A percentile compares a stretch with the other conserved stretches of the same genome.
Evolutionary conservation across 2,329 filamentous ascomycete genomes (phyloP).

Genomic region (Fusarium compactum): DNA sequence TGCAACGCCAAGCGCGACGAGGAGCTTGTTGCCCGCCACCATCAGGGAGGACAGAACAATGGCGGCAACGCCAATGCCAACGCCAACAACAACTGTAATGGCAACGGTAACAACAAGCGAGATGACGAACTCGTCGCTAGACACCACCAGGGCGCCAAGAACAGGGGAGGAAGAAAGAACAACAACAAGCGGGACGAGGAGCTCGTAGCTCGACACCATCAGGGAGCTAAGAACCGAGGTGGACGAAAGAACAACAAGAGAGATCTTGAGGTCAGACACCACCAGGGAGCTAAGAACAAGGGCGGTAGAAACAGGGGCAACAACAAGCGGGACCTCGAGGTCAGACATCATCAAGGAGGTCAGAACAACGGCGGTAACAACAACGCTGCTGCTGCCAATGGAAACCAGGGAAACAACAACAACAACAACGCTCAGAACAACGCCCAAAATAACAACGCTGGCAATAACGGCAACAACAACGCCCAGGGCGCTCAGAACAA

Average conservation of each 20-base stretch:
- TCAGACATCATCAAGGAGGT: background rate
- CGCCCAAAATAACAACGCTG: background rate
- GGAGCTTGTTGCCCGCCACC: conserved; percentile 12
- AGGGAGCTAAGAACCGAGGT: background rate
- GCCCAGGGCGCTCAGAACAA: background rate
- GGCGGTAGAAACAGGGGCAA: background rate
- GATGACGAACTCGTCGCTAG: background rate
- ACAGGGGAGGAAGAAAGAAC: background rate
- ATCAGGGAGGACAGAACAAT: conserved; percentile 3
- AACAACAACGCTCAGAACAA: background rate
- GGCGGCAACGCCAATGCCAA: conserved; percentile 9
- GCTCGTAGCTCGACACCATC: background rate
- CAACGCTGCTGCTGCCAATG: background rate
- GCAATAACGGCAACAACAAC: background rate
- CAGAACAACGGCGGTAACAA: background rate
- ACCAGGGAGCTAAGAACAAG: background rate
- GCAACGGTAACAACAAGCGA: background rate
- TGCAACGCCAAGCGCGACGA: conserved; percentile 23
- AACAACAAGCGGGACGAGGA: background rate
- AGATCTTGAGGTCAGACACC: background rate
- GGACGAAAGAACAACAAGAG: background rate
- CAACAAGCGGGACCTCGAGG: background rate
- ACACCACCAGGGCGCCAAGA: background rate
- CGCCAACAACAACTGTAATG: background rate
- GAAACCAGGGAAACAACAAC: background rate